These are phyloP conservation scores for Zoysia pacifica DNA, from an alignment of 176 grass and related monocot genomes.

Conservation along the genomic window DNA sequence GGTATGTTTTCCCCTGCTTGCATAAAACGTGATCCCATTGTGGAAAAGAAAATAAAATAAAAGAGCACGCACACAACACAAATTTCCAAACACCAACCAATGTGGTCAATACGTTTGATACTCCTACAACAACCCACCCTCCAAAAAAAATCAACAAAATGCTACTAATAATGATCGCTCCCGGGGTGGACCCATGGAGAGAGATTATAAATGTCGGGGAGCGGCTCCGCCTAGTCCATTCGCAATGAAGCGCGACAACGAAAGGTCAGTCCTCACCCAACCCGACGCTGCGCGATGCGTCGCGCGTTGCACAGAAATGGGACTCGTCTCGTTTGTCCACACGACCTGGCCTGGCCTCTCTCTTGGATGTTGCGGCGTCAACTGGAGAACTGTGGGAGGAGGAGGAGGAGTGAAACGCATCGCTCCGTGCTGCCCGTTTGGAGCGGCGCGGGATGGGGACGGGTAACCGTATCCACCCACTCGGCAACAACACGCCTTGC, in stretches of 20 bases:
- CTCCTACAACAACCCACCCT: neutral
- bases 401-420: neutral
- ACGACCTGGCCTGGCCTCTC: too few species aligned
- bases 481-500: too few species aligned
- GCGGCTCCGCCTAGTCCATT: neutral
- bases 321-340: too few species aligned
- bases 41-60: neutral
- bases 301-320: neutral
- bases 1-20: too few species aligned
- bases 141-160: neutral
- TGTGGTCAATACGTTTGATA: neutral
- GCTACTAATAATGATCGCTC: neutral
- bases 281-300: neutral
- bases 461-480: constrained; percentile 25
- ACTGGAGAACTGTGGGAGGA: too few species aligned
- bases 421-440: neutral
- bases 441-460: constrained; percentile 27
- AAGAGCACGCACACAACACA: neutral
- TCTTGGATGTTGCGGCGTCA: too few species aligned
- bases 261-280: constrained; percentile 17
- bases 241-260: constrained; percentile 27
- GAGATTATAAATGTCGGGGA: constrained; percentile 1
- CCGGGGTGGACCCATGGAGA: neutral
- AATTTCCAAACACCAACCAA: neutral
- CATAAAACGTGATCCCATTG: neutral